phyloP scores from a whole-genome alignment of 805 yeast species.

The Lipomyces sp. region DNA sequence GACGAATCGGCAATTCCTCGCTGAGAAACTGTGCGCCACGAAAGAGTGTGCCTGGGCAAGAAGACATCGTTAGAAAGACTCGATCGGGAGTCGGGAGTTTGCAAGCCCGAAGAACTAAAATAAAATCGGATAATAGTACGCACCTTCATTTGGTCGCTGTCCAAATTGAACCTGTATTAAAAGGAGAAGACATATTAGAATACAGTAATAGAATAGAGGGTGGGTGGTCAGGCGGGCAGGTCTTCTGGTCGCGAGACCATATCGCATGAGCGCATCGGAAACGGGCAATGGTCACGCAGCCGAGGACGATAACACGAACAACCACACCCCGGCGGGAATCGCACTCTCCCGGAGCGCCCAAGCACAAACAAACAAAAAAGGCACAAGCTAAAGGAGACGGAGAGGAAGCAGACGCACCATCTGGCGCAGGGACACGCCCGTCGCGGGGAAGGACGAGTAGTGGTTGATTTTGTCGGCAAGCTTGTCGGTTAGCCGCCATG shows the following conservation, averaged over 20 bases:
- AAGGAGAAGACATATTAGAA: neutral
- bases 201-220: too few species aligned
- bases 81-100: neutral
- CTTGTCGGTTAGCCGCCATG: slow-evolving; percentile 39
- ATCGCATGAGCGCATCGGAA: neutral
- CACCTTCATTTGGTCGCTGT: slow-evolving; percentile 70
- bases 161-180: slow-evolving; percentile 64
- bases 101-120: neutral
- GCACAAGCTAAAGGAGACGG: neutral
- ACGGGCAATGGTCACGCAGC: too few species aligned
- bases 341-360: neutral
- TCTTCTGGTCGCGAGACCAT: too few species aligned
- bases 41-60: slow-evolving; percentile 40
- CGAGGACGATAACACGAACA: neutral
- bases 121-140: slow-evolving; percentile 38
- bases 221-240: neutral
- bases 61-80: neutral
- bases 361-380: neutral
- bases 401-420: slow-evolving; percentile 50
- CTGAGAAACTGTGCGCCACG: slow-evolving; percentile 68
- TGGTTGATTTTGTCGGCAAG: slow-evolving; percentile 56
- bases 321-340: too few species aligned
- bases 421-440: slow-evolving; percentile 78
- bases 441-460: slow-evolving; percentile 72
- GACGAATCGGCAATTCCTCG: slow-evolving; percentile 80